Evolutionary conservation across 768 basidiomycete species (phyloP).

Genomic region (Epithele typhae): DNA sequence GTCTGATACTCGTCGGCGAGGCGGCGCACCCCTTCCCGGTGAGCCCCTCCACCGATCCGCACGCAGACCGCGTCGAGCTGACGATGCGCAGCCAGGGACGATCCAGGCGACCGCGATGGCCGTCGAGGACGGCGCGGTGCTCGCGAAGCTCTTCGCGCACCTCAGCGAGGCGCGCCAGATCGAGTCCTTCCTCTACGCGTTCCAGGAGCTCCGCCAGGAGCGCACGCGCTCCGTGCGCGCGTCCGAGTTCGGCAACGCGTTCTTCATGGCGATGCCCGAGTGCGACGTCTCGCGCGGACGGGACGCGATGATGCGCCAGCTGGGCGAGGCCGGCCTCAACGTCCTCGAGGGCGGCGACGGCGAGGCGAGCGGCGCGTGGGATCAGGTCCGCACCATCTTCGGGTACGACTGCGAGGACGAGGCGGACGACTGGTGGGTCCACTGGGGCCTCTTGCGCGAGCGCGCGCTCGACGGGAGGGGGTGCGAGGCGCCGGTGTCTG

Average conservation of each 20-base stretch:
- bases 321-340: conserved; percentile 17
- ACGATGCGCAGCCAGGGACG: conserved; percentile 24
- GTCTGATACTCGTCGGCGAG: conserved; percentile 30
- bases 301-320: conserved; percentile 22
- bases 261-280: conserved; percentile 17
- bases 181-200: conserved; percentile 29
- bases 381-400: conserved; percentile 27
- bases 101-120: conserved; percentile 33
- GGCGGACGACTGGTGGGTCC: conserved; percentile 34
- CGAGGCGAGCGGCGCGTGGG: conserved; percentile 24
- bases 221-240: conserved; percentile 20
- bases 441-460: conserved; percentile 29
- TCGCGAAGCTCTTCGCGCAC: conserved; percentile 36
- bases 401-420: conserved; percentile 34
- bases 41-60: not conserved
- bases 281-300: conserved; percentile 21
- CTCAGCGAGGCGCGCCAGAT: conserved; percentile 28
- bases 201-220: conserved; percentile 30
- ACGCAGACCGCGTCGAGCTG: not conserved
- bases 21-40: conserved; percentile 36
- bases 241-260: conserved; percentile 19
- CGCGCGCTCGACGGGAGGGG: conserved; percentile 9
- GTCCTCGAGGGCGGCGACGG: conserved; percentile 18
- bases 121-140: conserved; percentile 36
- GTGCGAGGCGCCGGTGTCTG: not conserved